Evolutionary conservation across 306 rosid genomes (phyloP).

Genomic region (Comarum palustre): DNA sequence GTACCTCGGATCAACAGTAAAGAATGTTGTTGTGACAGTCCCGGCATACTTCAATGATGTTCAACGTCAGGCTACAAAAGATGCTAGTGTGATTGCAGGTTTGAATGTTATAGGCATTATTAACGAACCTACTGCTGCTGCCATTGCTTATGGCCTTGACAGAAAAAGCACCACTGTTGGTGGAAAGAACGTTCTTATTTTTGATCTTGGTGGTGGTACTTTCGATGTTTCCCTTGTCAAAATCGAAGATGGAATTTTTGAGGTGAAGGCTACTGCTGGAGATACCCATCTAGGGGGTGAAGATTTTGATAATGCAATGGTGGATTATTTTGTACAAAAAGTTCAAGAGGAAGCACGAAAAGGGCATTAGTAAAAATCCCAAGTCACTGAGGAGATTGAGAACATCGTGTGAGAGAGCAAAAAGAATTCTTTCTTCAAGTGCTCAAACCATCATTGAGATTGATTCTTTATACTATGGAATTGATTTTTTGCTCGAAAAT

Average conservation of each 20-base stretch:
- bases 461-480: neutral
- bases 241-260: neutral
- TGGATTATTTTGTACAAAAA: neutral
- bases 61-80: conserved; percentile 36
- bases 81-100: conserved; percentile 30
- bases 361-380: neutral
- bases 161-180: neutral
- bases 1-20: conserved; percentile 19
- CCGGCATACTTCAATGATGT: conserved; percentile 36
- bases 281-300: neutral
- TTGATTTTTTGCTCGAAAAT: neutral
- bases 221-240: neutral
- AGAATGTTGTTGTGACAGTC: conserved; percentile 36
- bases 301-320: conserved; percentile 10
- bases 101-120: conserved; percentile 28
- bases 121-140: conserved; percentile 38
- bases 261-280: neutral
- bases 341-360: conserved; percentile 6
- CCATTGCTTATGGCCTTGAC: conserved; percentile 41
- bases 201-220: neutral
- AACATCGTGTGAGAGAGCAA: conserved; percentile 13
- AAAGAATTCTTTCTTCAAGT: conserved; percentile 4
- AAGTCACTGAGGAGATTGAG: conserved; percentile 10
- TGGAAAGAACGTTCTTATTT: conserved; percentile 2
- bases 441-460: neutral